Base-by-base conservation (phyloP, 1,139 yeast genomes). In the Lizanozyma gosingica region DNA sequence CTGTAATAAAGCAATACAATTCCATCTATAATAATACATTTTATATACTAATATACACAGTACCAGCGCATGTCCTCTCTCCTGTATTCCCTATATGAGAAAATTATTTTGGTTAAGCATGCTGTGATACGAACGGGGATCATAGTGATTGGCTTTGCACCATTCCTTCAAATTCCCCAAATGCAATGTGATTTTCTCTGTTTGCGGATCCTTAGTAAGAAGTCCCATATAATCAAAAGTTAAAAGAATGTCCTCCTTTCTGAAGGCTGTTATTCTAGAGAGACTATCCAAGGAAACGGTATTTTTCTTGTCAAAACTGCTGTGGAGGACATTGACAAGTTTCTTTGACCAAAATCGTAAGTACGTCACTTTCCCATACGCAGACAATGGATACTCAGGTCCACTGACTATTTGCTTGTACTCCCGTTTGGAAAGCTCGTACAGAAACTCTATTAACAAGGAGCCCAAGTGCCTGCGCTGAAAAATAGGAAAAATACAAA, bases 301-400 rank as follows among this genome's bases (percentile, higher is more conserved):
- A 41, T 3, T 54, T 49, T 2, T 46, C 44, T 4, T 53, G 47
- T n/a, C 33, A 42, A 37, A 42, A 36, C 33, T 44, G 29, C 37
- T 41, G 27, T 17, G 60, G 44, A 18, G 57, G 41, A 15, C 47
- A 48, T 39, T 1, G 59, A 47, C 22, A 70, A 49, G 9, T 52
- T 49, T 0, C 77, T 70, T 67, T 14, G 85, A 69, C 98, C 98
- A 92, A 58, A 74, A 90, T n/a, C 73, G 64, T 32, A 83, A 52
- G 53, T 88, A 92, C 3, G 90, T 76, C 3, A 77, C 65, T 40
- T 73, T 71, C 0, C 98, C 98, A 57, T 78, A 84, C 0, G 83
- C 82, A 4, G 95, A 84, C 15, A 92, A 64, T 0, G 98, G 98
- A 47, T 80, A 75, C 56, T 92, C 98, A 0, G 98, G 98, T 0